A percentile compares a stretch with the other conserved stretches of the same genome.
These are phyloP conservation scores for Cucumis melo DNA, from an alignment of 306 rosid genomes.

Conservation along the genomic window DNA sequence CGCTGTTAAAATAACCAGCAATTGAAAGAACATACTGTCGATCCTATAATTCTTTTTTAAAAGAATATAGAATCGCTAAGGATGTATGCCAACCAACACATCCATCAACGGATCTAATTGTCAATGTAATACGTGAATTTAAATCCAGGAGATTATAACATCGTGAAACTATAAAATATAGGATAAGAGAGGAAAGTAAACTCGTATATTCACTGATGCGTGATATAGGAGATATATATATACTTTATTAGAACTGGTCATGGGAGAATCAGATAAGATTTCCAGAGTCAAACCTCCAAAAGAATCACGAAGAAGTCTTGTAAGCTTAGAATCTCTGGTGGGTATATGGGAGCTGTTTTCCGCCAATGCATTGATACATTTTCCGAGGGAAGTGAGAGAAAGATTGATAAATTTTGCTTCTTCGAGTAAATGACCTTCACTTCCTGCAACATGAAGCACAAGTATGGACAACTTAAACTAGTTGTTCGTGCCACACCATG, in stretches of 20 bases:
- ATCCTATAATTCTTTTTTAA: not conserved
- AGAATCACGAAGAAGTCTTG: slow-evolving; percentile 70
- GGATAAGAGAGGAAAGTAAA: not conserved
- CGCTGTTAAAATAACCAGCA: not conserved
- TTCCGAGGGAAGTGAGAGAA: slow-evolving; percentile 64
- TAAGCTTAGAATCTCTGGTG: slow-evolving; percentile 61
- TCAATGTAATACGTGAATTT: not conserved
- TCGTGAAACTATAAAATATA: not conserved
- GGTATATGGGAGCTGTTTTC: slow-evolving; percentile 60
- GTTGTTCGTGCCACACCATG: not conserved
- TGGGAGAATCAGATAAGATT: slow-evolving; percentile 1
- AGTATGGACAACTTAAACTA: not conserved
- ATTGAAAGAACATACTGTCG: not conserved
- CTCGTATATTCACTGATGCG: not conserved
- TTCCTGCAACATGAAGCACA: slow-evolving; percentile 29
- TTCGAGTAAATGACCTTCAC: slow-evolving; percentile 59
- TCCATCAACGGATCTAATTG: not conserved
- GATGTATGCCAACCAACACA: not conserved
- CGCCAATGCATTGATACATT: slow-evolving; percentile 71
- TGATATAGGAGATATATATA: not conserved
- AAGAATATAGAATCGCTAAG: not conserved
- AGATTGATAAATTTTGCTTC: slow-evolving; percentile 67
- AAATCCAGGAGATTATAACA: not conserved
- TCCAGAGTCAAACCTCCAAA: slow-evolving; percentile 44
- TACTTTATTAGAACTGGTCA: not conserved